Conservation (phyloP, 2,329 filamentous ascomycete genomes). For the Talaromyces sp. region DNA sequence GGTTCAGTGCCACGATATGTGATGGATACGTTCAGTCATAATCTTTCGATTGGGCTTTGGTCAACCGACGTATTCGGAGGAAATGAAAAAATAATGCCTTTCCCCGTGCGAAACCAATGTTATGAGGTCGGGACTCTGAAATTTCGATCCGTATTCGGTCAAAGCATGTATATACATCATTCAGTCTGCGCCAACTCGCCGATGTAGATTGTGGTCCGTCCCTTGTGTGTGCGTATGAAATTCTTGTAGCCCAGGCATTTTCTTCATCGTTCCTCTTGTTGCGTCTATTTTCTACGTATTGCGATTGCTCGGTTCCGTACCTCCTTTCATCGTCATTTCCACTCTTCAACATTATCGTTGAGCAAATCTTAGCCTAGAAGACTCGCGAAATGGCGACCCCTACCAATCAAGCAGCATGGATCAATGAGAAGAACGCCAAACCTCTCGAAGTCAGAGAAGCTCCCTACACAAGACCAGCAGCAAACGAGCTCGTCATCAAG, state of each 20-base stretch:
- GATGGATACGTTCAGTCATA: not conserved
- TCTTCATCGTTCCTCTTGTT: not conserved
- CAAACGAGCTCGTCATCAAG: slow-evolving; percentile 23
- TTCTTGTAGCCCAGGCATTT: not conserved
- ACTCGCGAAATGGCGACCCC: slow-evolving; percentile 2
- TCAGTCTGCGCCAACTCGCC: not conserved
- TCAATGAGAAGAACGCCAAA: slow-evolving; percentile 17
- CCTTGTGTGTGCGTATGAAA: slow-evolving; percentile 8
- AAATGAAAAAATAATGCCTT: not conserved
- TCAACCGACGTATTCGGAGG: not conserved
- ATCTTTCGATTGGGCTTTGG: not conserved
- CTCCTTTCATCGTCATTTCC: not conserved
- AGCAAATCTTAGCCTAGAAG: not conserved
- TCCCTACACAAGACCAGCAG: slow-evolving; percentile 20
- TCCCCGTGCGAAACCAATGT: not conserved
- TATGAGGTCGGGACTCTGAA: too few relatives aligned
- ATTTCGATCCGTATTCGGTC: not conserved
- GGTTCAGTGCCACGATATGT: not conserved
- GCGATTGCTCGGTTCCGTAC: not conserved
- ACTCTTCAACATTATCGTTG: not conserved
- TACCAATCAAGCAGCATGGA: slow-evolving; percentile 23
- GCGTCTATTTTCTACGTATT: not conserved
- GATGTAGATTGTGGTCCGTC: not conserved
- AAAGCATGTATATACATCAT: slow-evolving; percentile 7
- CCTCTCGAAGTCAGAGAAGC: slow-evolving; percentile 21